Base-by-base conservation (phyloP, 2,329 filamentous ascomycete species). In the Myriosclerotinia scirpicola region DNA sequence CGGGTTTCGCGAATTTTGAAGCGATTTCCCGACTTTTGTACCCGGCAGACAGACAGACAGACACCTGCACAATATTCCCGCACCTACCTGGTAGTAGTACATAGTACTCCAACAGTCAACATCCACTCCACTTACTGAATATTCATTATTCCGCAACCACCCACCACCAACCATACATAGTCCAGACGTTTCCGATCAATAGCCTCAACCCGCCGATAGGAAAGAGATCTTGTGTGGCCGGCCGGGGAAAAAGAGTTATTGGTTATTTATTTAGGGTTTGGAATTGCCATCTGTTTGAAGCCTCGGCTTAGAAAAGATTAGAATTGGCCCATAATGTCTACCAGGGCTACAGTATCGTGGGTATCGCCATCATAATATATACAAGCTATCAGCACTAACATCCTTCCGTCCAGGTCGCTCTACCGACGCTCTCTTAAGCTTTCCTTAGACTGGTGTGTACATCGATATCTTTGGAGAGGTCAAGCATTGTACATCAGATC, bases 401-500 rank as follows among this genome's bases (percentile, higher is more conserved):
- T 12, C 11, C 8, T 48, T 42, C 42, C 48, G 11, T 58, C 7
- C 38, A 89, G 87, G 73, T 89, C 87, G 53, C 89, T 99, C 69
- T 99, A 99, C 80, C 90, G 94, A 77, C 92, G 93, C 73, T 93
- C 93, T 36, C 80, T 99, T 77, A 97, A 97, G 84, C 88, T 97
- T 71, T 86, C 95, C 53, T 87, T 98, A 72, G 93, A 97, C 82
- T 99, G 95, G 95, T 87, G 92, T 67, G 93, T 98, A 70, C 91
- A 97, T 78, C 87, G 95, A 73, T 87, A 94, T 75, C 81, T 97
- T 69, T 99, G 95, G 94, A 90, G 95, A 74, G 93, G 94, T 69
- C 95, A 98, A 80, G 95, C 95, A 42, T 82, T 98, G 70, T 98
- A 99, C 79, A 96, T 99, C 75, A 90, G 95, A 74, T 93, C 90